phyloP scores from a whole-genome alignment of 2,329 filamentous ascomycete genomes.

The Chrysoporthe deuterocubensis region DNA sequence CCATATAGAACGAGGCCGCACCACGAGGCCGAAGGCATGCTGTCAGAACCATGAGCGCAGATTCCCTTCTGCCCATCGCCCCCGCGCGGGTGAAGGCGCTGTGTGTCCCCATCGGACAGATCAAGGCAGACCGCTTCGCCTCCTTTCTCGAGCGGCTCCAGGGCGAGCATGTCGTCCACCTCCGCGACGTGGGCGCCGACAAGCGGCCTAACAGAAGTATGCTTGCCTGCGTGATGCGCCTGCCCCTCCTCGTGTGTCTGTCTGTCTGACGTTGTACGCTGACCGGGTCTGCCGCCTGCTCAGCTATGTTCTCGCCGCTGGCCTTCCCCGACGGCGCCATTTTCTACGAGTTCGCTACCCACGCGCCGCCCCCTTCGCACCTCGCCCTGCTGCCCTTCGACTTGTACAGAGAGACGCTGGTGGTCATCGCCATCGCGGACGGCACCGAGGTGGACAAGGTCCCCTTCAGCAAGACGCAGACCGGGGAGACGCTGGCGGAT shows the following conservation, averaged over 20 bases:
- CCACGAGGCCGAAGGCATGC: conserved; percentile 25
- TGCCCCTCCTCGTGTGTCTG: conserved; percentile 22
- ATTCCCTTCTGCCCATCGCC: conserved; percentile 87
- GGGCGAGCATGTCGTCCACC: conserved; percentile 77
- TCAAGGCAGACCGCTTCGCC: conserved; percentile 80
- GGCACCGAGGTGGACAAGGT: conserved; percentile 67
- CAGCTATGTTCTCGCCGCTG: conserved; percentile 92
- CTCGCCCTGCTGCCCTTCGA: conserved; percentile 86
- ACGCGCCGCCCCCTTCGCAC: conserved; percentile 78
- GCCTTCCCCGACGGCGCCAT: conserved; percentile 85
- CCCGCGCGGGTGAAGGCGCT: conserved; percentile 89
- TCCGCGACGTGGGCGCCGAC: conserved; percentile 87
- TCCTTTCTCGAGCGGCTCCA: conserved; percentile 79
- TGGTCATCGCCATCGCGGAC: conserved; percentile 84
- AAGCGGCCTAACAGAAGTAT: conserved; percentile 83
- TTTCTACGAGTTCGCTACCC: conserved; percentile 84
- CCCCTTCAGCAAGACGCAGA: conserved; percentile 58
- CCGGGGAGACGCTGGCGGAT: conserved; percentile 58
- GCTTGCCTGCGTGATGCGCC: conserved; percentile 32
- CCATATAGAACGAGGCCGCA: conserved; percentile 13
- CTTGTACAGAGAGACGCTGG: conserved; percentile 81
- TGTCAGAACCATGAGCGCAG: conserved; percentile 69
- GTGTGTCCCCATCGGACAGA: conserved; percentile 83
- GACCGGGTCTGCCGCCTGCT: conserved; percentile 25
- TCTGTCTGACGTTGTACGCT: conserved; percentile 23